These are phyloP conservation scores for Mallotus repandus DNA, from an alignment of 441 rosid genomes.

Conservation along the genomic window DNA sequence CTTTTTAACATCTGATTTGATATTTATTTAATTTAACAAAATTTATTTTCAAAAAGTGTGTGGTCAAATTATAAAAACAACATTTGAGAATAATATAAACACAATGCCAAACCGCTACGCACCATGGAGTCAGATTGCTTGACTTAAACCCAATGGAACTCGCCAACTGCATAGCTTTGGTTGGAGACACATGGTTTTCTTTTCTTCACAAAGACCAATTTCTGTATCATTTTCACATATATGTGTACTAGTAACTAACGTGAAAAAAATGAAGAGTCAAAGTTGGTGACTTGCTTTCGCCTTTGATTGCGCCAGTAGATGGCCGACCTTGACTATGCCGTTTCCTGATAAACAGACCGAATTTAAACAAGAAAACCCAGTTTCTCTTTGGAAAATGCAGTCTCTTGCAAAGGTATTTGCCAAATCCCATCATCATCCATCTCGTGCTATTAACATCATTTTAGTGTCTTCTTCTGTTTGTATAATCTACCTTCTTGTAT, in stretches of 20 bases:
- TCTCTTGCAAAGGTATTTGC: constrained; percentile 14
- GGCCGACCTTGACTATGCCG: background rate
- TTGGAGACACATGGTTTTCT: background rate
- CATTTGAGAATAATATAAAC: no score
- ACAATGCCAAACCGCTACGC: no score
- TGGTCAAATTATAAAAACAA: no score
- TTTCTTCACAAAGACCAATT: background rate
- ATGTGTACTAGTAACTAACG: no score
- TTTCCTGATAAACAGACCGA: background rate
- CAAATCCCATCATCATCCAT: constrained; percentile 34
- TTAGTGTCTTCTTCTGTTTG: constrained; percentile 41
- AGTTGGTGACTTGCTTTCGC: constrained; percentile 14
- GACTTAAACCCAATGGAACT: background rate
- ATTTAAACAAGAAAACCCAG: background rate
- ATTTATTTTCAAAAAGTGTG: no score
- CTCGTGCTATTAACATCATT: constrained; percentile 39
- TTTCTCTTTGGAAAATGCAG: constrained; percentile 31
- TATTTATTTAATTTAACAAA: no score
- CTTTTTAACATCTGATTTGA: no score
- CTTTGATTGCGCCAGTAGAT: constrained; percentile 29
- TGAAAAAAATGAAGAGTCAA: background rate
- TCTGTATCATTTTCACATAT: background rate
- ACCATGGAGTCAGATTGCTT: no score
- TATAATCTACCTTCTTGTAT: constrained; percentile 44
- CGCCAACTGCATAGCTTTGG: constrained; percentile 9